Base-by-base conservation (phyloP, 2,329 filamentous ascomycete species). In the Microdochium bolleyi region DNA sequence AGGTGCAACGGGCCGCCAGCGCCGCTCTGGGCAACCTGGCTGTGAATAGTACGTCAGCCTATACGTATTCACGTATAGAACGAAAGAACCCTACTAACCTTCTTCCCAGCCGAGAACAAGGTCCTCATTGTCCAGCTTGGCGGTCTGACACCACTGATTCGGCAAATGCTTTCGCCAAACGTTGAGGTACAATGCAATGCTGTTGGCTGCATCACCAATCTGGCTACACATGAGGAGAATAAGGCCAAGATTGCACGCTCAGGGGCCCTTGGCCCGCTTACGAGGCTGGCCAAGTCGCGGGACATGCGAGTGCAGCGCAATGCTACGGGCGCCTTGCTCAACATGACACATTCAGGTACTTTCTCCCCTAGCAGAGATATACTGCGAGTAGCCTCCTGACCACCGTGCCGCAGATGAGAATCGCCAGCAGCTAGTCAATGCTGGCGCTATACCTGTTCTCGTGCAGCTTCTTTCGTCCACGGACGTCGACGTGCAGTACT, bases 161-260 rank as follows among this genome's bases (percentile, higher is more conserved):
- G 89, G 59, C 94, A 99, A 73, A 99, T 99, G 94, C 90, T 95
- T 73, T 97, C 92, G 53, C 83, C 87, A 49, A 99, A 99, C 63
- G 94, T 99, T 61, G 94, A 99, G 69, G 94, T 99, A 24, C 94
- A 99, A 72, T 99, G 94, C 77, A 99, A 99, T 70, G 94, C 94
- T 46, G 94, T 99, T 56, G 94, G 94, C 51, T 99, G 94, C 75
- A 99, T 99, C 69, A 99, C 94, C 48, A 99, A 99, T 67, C 74
- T 99, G 53, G 94, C 94, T 52, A 99, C 94, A 2, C 94, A 99
- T 65, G 94, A 99, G 73, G 94, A 97, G 62, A 99, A 99, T 75
- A 99, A 99, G 75, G 92, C 94, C 54, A 96, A 95, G 74, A 99
- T 99, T 69, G 94, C 94, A 60, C 84, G 90, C 56, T 99, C 94